Evolutionary conservation across 129 eudicot genomes (phyloP).

Genomic region (Lonicera japonica): DNA sequence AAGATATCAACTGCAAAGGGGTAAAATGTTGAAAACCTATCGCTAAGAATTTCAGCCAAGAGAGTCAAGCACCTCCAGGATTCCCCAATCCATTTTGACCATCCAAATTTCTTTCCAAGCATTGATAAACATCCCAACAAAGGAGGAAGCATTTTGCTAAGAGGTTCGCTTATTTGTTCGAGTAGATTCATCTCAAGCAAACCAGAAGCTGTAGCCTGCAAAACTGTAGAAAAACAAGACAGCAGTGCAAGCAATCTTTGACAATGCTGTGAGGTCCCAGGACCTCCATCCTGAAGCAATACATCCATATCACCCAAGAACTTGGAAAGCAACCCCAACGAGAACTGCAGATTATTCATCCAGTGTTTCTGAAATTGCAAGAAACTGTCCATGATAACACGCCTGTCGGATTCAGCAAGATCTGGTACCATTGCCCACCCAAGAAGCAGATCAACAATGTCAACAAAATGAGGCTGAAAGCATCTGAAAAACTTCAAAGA

Average conservation of each 20-base stretch:
- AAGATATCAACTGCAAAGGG: conserved; percentile 71
- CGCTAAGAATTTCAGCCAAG: conserved; percentile 91
- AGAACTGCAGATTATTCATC: conserved; percentile 89
- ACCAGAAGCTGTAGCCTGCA: conserved; percentile 93
- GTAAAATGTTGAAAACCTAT: conserved; percentile 74
- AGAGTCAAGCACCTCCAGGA: conserved; percentile 99
- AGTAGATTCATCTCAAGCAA: conserved; percentile 82
- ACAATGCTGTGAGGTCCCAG: conserved; percentile 83
- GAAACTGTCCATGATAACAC: conserved; percentile 85
- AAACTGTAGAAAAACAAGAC: conserved; percentile 88
- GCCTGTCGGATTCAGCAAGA: conserved; percentile 77
- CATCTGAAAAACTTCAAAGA: conserved; percentile 80
- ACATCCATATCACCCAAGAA: conserved; percentile 98
- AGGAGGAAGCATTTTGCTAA: conserved; percentile 75
- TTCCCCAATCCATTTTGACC: conserved; percentile 92
- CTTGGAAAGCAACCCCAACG: conserved; percentile 84
- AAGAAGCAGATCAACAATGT: conserved; percentile 96
- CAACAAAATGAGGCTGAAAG: conserved; percentile 93
- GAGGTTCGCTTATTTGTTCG: conserved; percentile 76
- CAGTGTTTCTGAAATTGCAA: conserved; percentile 98
- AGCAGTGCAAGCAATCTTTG: conserved; percentile 77
- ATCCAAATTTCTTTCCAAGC: conserved; percentile 85
- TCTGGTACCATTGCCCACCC: conserved; percentile 99
- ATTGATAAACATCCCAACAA: conserved; percentile 70
- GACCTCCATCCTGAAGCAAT: conserved; percentile 79